Conservation (phyloP, 805 yeast species). For the Monosporozyma unispora region DNA sequence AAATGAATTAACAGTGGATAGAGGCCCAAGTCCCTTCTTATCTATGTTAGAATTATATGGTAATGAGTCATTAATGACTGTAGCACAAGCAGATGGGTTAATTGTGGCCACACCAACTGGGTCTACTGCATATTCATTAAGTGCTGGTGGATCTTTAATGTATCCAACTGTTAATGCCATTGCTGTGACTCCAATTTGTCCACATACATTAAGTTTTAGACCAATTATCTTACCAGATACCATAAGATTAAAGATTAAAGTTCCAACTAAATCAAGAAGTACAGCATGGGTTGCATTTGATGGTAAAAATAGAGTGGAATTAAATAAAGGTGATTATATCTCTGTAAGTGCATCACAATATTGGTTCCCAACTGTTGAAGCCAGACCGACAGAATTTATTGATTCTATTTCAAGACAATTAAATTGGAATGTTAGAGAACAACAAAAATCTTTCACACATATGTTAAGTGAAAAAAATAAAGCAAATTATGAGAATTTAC, state of each 20-base stretch:
- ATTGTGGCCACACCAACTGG: constrained; percentile 94
- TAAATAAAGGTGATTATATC: constrained; percentile 75
- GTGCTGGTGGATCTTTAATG: constrained; percentile 92
- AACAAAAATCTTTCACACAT: constrained; percentile 72
- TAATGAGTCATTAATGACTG: constrained; percentile 73
- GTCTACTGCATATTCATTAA: constrained; percentile 88
- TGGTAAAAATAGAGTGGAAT: constrained; percentile 79
- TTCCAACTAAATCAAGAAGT: constrained; percentile 71
- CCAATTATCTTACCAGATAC: constrained; percentile 90
- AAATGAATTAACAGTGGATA: constrained; percentile 82
- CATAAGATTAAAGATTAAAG: constrained; percentile 75
- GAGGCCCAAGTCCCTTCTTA: constrained; percentile 91
- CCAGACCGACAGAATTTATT: constrained; percentile 66
- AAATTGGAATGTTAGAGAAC: constrained; percentile 90
- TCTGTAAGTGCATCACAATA: constrained; percentile 77
- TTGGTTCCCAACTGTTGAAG: constrained; percentile 88
- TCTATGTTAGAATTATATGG: constrained; percentile 86
- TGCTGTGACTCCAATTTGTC: constrained; percentile 91
- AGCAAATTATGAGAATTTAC: constrained; percentile 30
- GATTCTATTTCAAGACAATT: constrained; percentile 78
- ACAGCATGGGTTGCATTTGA: constrained; percentile 98
- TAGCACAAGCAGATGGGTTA: constrained; percentile 90
- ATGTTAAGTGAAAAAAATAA: constrained; percentile 49
- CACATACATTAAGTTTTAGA: constrained; percentile 87
- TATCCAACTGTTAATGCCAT: constrained; percentile 92